These are phyloP conservation scores for Wickerhamomyces strasburgensis DNA, from an alignment of 805 yeast genomes.

Conservation along the genomic window DNA sequence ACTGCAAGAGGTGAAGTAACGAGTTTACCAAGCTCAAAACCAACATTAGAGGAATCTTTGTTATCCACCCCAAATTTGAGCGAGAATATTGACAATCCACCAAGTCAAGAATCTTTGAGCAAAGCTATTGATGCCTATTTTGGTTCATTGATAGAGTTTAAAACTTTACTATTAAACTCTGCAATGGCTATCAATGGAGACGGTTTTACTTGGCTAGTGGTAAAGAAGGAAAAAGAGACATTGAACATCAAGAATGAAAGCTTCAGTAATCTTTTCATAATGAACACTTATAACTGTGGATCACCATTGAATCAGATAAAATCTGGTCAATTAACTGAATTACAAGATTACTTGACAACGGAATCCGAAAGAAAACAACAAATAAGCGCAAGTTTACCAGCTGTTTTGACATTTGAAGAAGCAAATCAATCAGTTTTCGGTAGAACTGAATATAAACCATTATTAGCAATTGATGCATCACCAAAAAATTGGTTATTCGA, in stretches of 20 bases:
- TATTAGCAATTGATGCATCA: constrained; percentile 67
- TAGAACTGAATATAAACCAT: constrained; percentile 41
- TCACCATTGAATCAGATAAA: constrained; percentile 65
- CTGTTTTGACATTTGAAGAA: constrained; percentile 34
- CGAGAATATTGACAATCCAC: constrained; percentile 28
- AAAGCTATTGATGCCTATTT: constrained; percentile 28
- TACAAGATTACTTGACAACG: constrained; percentile 8
- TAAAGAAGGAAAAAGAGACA: constrained; percentile 32
- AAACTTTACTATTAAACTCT: constrained; percentile 62
- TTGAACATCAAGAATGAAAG: constrained; percentile 8
- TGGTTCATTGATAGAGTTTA: constrained; percentile 74
- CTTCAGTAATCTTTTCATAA: constrained; percentile 52
- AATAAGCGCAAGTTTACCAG: constrained; percentile 15
- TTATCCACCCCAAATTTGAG: constrained; percentile 41
- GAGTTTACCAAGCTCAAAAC: constrained; percentile 6
- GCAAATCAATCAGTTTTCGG: constrained; percentile 23
- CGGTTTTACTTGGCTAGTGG: constrained; percentile 88
- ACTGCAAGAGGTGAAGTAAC: constrained; percentile 19
- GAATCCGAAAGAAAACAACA: constrained; percentile 3
- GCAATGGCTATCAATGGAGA: constrained; percentile 77
- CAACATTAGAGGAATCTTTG: constrained; percentile 24
- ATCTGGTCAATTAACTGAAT: constrained; percentile 34
- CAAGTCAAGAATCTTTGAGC: constrained; percentile 27
- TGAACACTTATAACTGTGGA: constrained; percentile 89
- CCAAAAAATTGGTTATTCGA: constrained; percentile 67